phyloP scores from a whole-genome alignment of 192 early-diverging fungal genomes.

The Linnemannia elongata region DNA sequence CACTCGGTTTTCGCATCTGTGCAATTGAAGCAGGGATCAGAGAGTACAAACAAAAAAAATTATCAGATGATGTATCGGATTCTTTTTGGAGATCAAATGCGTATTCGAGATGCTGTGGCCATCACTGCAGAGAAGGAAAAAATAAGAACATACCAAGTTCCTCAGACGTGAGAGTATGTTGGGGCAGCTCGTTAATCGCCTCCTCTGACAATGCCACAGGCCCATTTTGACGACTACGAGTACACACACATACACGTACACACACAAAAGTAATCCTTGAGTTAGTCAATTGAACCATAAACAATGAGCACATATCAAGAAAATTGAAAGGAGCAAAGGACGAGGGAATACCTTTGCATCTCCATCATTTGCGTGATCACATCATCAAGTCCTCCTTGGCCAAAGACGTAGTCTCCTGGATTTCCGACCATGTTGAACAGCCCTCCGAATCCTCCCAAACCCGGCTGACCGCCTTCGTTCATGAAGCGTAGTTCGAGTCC shows the following conservation, averaged over 20 bases:
- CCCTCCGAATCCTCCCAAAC: constrained; percentile 21
- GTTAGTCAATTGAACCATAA: not conserved
- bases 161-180: constrained; percentile 27
- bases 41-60: not conserved
- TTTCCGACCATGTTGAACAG: constrained; percentile 57
- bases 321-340: not conserved
- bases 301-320: not conserved
- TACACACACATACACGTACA: not conserved
- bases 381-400: constrained; percentile 86
- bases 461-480: not conserved
- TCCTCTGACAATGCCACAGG: constrained; percentile 89
- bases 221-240: constrained; percentile 67
- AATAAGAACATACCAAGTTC: constrained; percentile 28
- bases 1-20: constrained; percentile 80
- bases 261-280: not conserved
- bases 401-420: constrained; percentile 90
- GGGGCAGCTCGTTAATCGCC: constrained; percentile 75
- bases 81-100: not conserved
- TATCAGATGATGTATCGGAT: not conserved
- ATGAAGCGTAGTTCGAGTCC: constrained; percentile 13
- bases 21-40: not conserved
- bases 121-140: not conserved
- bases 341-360: constrained; percentile 63
- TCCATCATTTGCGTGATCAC: constrained; percentile 92
- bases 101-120: not conserved